These are phyloP conservation scores for Lignosus rhinocerotis DNA, from an alignment of 1,284 basidiomycete genomes.

Conservation along the genomic window DNA sequence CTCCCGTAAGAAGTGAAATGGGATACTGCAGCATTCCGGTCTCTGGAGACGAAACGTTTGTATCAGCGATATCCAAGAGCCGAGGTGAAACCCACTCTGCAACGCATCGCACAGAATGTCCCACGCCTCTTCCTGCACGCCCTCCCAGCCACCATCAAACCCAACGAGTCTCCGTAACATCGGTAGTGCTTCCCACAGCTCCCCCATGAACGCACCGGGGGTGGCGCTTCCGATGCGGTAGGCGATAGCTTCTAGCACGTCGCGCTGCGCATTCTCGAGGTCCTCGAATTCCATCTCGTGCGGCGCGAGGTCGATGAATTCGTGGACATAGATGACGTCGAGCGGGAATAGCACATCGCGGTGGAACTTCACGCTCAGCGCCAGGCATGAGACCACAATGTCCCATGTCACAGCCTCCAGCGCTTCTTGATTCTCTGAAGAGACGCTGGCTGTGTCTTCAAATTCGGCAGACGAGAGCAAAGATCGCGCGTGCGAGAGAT, in stretches of 20 bases:
- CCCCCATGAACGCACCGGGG: conserved; percentile 57
- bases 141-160: conserved; percentile 44
- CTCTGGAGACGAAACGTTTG: conserved; percentile 35
- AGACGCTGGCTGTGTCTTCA: neutral
- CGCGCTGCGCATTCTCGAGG: conserved; percentile 60
- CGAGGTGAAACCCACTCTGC: conserved; percentile 37
- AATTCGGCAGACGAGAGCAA: conserved; percentile 10
- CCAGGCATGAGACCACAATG: conserved; percentile 52
- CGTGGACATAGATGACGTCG: conserved; percentile 47
- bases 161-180: conserved; percentile 45
- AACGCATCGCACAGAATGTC: conserved; percentile 44
- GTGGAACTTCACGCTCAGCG: conserved; percentile 63
- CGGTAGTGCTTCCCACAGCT: conserved; percentile 56
- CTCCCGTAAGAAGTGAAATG: conserved; percentile 50
- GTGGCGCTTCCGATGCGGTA: conserved; percentile 53
- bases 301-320: conserved; percentile 51
- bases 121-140: conserved; percentile 50
- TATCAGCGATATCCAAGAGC: neutral
- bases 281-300: conserved; percentile 44
- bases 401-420: conserved; percentile 50
- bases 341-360: conserved; percentile 62
- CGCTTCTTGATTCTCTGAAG: conserved; percentile 31
- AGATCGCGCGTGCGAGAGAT: conserved; percentile 40
- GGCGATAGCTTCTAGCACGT: conserved; percentile 49
- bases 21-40: conserved; percentile 51